Conservation (phyloP, 2,329 filamentous ascomycete genomes). For the Didymosphaeria variabile region DNA sequence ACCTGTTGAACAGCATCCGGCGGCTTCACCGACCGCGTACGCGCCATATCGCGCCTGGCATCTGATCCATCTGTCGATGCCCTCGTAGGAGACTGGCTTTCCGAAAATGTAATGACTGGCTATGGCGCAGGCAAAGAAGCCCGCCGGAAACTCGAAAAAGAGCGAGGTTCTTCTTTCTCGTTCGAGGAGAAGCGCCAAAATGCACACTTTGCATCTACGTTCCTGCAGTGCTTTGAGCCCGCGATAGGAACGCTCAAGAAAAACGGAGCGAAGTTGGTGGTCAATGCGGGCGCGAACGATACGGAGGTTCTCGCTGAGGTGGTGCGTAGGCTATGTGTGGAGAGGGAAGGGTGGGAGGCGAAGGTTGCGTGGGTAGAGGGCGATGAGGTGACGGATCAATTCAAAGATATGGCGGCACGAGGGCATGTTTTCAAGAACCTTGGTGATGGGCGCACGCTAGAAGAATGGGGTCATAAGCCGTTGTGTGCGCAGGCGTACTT, state of each 20-base stretch:
- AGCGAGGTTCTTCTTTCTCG: slow-evolving; percentile 7
- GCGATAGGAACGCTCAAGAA: slow-evolving; percentile 17
- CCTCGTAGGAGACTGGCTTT: slow-evolving; percentile 28
- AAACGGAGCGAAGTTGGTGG: slow-evolving; percentile 49
- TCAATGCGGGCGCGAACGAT: slow-evolving; percentile 55
- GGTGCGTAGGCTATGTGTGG: slow-evolving; percentile 37
- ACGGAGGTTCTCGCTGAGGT: slow-evolving; percentile 37
- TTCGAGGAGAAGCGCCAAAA: slow-evolving; percentile 19
- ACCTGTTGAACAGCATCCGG: slow-evolving; percentile 11
- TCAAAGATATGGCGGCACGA: slow-evolving; percentile 37
- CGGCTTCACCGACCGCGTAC: slow-evolving; percentile 24
- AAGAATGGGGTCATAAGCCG: slow-evolving; percentile 28
- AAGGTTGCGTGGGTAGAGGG: slow-evolving; percentile 54
- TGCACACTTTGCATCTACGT: slow-evolving; percentile 21
- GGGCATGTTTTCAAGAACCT: slow-evolving; percentile 29
- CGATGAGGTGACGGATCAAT: slow-evolving; percentile 53
- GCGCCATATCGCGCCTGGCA: slow-evolving; percentile 20
- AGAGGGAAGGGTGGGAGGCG: slow-evolving; percentile 39
- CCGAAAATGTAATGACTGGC: slow-evolving; percentile 26
- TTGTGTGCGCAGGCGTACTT: slow-evolving; percentile 60
- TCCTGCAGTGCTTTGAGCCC: slow-evolving; percentile 25
- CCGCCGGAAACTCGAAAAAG: slow-evolving; percentile 14
- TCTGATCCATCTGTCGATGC: slow-evolving; percentile 21
- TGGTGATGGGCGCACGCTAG: slow-evolving; percentile 13
- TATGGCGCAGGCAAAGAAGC: slow-evolving; percentile 25